Base-by-base conservation (phyloP, 805 yeast species). In the Saccharomycopsis fodiens region DNA sequence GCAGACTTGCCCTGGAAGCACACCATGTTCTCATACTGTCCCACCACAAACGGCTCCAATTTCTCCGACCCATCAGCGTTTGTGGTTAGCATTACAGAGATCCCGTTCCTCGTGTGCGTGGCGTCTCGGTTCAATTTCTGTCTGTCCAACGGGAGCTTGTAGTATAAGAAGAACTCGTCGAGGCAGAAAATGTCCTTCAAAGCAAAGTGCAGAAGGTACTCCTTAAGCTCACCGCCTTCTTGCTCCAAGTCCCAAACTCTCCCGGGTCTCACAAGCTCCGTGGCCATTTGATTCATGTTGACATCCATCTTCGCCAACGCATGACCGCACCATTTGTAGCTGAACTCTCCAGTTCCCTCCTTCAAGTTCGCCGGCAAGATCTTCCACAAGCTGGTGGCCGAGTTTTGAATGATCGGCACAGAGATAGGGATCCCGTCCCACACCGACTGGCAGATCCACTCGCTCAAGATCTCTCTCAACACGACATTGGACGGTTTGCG, bases 391-490 rank as follows among this genome's bases (percentile, higher is more conserved):
- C 78, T 72, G 37, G 72, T 68, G 2, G 85, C 83, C 2, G 85
- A 75, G 57, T 73, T 74, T 53, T 77, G 80, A 32, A 79, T 67
- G 15, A 78, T 76, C 1, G 83, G 82, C 0, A 80, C 72, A 1
- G 83, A 74, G 23, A 79, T 71, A 2, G 85, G 84, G 30, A 78
- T 75, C 40, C 72, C 74, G 55, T 76, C 80, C 85, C 85, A 79
- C 2, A 72, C 71, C 20, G 79, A 75, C 56, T 79, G 85, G 0
- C 79, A 70, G 35, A 79, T 74, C 85, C 85, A 79, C 57, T 79
- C 85, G n/a, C 77, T 72, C 36, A 79, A 58, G n/a, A 79, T 77
- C 39, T 71, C 69, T 31, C 84, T 61, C 12, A 79, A 65, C 20
- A 79, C 57, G 8, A 75, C 72, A 52, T 76, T 76, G 40, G 70